Evolutionary conservation across 768 basidiomycete genomes (phyloP), one percentile per base, ranked within the genome.

Genomic region (Panus rudis): DNA sequence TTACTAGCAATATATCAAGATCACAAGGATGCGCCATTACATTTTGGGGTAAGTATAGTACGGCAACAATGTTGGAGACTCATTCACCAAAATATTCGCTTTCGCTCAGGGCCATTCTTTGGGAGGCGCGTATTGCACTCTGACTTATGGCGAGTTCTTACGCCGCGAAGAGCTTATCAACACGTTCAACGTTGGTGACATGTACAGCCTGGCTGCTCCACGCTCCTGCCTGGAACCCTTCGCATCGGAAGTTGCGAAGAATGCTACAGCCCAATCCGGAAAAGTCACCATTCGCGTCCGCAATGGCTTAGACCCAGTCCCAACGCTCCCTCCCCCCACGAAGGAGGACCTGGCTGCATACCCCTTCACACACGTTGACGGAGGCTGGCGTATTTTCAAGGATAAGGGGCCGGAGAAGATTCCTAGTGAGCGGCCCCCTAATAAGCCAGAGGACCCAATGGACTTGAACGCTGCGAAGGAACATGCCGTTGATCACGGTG

Each of bases 141-240:
- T 46, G n/a, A 32, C 45, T 10, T 46, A 41, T 20, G 45, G 32
- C 24, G 45, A 46, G 27, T 46, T 46, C 45, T 39, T 46, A n/a
- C 39, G 45, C 13, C 45, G 33, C 13, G n/a, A n/a, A n/a, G n/a
- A n/a, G n/a, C 28, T 16, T 16, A 30, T 30, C 28, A 27, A 35
- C 12, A 8, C 16, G 7, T 46, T 32, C 40, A 35, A 37, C 21
- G 20, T 46, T 22, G 45, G 45, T 4, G 45, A 46, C 33, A n/a
- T 41, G 26, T 46, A 46, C 39, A 28, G 24, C 6, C 22, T 41
- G 19, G 45, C 24, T 0, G 25, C 39, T 10, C 45, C 45, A 4
- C 45, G 45, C 34, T 22, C 24, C 12, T 46, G 40, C 21, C 39
- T 41, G 8, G 16, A 21, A n/a, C 45, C 45, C 27, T 46, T 46